Base-by-base conservation (phyloP, 148 eudicot species). In the Dysphania ambrosioides region DNA sequence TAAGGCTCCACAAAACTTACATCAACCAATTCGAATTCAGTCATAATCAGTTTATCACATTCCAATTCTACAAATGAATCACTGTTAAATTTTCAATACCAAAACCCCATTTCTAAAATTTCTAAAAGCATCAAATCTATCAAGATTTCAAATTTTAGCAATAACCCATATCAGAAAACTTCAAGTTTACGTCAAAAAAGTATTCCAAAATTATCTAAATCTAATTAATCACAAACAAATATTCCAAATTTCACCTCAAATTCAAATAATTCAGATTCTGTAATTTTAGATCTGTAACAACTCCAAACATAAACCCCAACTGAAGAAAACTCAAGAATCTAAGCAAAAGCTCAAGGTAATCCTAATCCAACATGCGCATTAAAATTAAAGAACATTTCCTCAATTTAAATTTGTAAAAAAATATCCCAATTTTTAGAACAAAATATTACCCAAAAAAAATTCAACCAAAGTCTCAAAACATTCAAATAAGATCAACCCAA, bases 221-320 rank as follows among this genome's bases (percentile, higher is more conserved):
- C 75, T 16, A 60, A 30, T 62, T 40, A n/a, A 15, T 32, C 27
- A 5, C 16, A 59, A 18, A 21, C 27, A 49, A 62, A 70, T 5
- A 47, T n/a, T n/a, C 38, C 68, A 72, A 68, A 24, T 68, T 73
- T 60, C 70, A 80, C 59, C 72, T 38, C 30, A 34, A 55, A 75
- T 71, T 55, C 72, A 75, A 59, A 47, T 62, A 42, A 15, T 76
- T 53, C 18, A 70, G 32, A 60, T 76, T 38, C 70, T 61, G 35
- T 24, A 47, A 65, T 66, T 72, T 67, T 61, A 81, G 83, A 81
- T 81, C 83, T 81, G 77, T 31, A 74, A 60, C 34, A 41, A 76
- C 44, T 27, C 36, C 11, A 70, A 53, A 29, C 62, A 71, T n/a
- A 34, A 66, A 66, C 1, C 69, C 57, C 56, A 71, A n/a, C 41